Percentiles rank a stretch among this genome's conserved stretches.
These are phyloP conservation scores for Rhizopogon parksii DNA, from an alignment of 1,284 basidiomycete genomes.

Conservation along the genomic window DNA sequence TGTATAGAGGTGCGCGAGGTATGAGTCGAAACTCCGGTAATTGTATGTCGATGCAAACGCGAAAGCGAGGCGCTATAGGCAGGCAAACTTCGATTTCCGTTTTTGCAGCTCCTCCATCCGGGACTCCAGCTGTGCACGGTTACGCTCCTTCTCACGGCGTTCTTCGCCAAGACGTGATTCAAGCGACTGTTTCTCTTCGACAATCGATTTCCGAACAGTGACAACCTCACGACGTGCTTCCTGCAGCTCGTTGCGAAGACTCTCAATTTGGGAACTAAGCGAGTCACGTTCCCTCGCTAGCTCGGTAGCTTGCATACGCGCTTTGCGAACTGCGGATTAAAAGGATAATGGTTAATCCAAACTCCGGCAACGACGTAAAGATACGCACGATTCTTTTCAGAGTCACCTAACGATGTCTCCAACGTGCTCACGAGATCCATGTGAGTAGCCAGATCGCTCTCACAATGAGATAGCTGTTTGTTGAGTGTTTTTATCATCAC, in stretches of 20 bases:
- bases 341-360: constrained; percentile 16
- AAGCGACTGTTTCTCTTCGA: constrained; percentile 78
- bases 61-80: constrained; percentile 39
- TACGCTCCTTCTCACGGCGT: constrained; percentile 74
- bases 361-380: constrained; percentile 10
- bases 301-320: constrained; percentile 84
- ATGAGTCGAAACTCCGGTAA: constrained; percentile 3
- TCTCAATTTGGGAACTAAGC: constrained; percentile 55
- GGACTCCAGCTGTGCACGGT: constrained; percentile 73
- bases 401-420: constrained; percentile 79
- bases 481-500: constrained; percentile 88
- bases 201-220: constrained; percentile 68
- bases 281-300: constrained; percentile 77
- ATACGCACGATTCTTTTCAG: constrained; percentile 80
- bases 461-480: constrained; percentile 86
- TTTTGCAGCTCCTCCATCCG: constrained; percentile 78
- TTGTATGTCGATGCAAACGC: neutral
- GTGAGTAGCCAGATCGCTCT: constrained; percentile 84
- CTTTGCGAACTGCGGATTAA: constrained; percentile 66
- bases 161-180: constrained; percentile 79
- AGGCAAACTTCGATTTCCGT: constrained; percentile 82
- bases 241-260: constrained; percentile 61
- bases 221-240: constrained; percentile 74
- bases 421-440: constrained; percentile 83
- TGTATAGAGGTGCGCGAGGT: constrained; percentile 1